A percentile compares a stretch with the other conserved stretches of the same genome.
Evolutionary conservation across 2,329 filamentous ascomycete species (phyloP).

Genomic region (Fusarium sp.): DNA sequence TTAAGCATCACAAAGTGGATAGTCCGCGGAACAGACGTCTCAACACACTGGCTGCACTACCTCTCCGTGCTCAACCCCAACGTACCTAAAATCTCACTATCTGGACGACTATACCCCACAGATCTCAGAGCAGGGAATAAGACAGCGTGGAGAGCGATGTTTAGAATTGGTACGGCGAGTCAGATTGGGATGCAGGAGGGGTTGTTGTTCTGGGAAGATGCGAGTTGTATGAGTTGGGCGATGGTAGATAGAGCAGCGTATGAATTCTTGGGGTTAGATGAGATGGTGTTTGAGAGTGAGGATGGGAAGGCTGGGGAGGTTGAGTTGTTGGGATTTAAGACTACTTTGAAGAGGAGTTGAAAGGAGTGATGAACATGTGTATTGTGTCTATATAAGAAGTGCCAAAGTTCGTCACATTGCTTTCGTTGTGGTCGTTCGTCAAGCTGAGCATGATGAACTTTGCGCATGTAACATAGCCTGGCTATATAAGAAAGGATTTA

Average conservation of each 20-base stretch:
- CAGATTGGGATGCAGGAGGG: not conserved
- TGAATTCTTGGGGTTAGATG: not conserved
- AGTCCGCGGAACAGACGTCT: slow-evolving; percentile 6
- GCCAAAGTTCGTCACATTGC: rapidly evolving
- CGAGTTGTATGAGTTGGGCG: not conserved
- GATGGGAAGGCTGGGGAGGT: not conserved
- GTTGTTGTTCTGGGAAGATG: slow-evolving; percentile 1
- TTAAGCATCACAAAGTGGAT: not conserved
- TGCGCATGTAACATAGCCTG: too few species aligned
- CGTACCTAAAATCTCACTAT: not conserved
- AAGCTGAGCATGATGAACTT: too few species aligned
- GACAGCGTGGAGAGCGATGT: not conserved
- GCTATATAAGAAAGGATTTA: too few species aligned
- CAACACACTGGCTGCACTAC: not conserved
- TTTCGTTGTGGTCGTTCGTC: too few species aligned
- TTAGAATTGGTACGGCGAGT: not conserved
- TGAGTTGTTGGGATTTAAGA: slow-evolving; percentile 7
- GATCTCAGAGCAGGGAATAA: not conserved
- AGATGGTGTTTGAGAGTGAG: slow-evolving; percentile 2
- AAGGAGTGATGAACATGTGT: not conserved
- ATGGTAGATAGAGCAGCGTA: not conserved
- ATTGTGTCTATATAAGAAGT: not conserved
- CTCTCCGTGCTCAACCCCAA: not conserved
- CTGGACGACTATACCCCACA: not conserved
- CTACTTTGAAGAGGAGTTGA: not conserved